Base-by-base conservation (phyloP, 1,139 yeast species). In the Spathaspora jeffriesii region DNA sequence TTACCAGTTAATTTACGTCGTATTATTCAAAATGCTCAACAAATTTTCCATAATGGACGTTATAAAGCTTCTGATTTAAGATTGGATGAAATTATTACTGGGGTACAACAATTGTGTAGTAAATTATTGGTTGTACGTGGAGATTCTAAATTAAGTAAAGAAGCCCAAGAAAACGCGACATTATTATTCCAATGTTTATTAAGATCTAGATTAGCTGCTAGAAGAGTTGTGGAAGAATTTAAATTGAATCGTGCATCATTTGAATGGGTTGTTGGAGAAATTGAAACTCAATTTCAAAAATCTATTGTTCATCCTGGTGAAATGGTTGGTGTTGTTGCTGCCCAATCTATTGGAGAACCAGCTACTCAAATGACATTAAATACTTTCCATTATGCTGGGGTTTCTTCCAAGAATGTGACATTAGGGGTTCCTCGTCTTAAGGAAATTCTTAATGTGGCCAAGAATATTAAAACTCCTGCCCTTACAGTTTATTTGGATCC, bases 371-470 rank as follows among this genome's bases (percentile, higher is more conserved):
- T 93, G 99, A 93, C 99, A 0, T 81, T 93, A 72, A 93, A 93
- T 67, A 93, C 99, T 59, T 95, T 95, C 96, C 99, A 95, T 78
- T 95, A 92, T 78, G 99, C 99, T 27, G 99, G 99, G 88, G 99
- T 95, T 53, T 93, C 98, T 37, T 92, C 98, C 10, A 95, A 93
- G 85, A 95, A 95, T 69, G 99, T 95, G 51, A 95, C 99, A 5
- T 83, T 96, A 60, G 99, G 99, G 82, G 99, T 95, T 64, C 99
- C 99, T 56, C 96, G 99, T 79, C 81, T 95, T 70, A 95, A 95
- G 82, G 99, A 95, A 78, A 95, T 95, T 82, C 82, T 95, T 69
- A 93, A 93, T 67, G 99, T 95, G 55, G 99, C 99, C 17, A 95
- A 93, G 75, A 92, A 89, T 61, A 91, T 93, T 78, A 93, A 92